Evolutionary conservation across 2,329 filamentous ascomycete genomes (phyloP), one percentile per base, ranked within the genome.

Genomic region (Colletotrichum graminicola): DNA sequence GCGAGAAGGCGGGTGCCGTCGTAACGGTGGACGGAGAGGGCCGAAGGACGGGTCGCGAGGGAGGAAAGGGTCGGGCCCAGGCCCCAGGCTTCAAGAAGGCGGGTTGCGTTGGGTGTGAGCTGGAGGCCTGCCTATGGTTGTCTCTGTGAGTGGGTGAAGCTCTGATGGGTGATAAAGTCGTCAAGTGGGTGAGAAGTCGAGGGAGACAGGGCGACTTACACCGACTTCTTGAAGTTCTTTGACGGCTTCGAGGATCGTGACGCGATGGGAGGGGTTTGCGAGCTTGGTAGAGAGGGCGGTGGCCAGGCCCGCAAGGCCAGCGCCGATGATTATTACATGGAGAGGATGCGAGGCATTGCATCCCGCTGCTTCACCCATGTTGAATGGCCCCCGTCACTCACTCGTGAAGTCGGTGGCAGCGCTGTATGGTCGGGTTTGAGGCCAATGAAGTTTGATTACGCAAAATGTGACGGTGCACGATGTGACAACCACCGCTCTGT

Each of bases 181-280:
- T 45, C 18, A 45, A 21, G 21, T 5, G 21, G 2, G n/a, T n/a
- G 45, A 43, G 29, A 21, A 18, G 16, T 26, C 8, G 32, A 8
- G 21, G 21, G 61, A 10, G 32, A 18, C 26, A 45, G n/a, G 11
- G 18, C 11, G 23, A 51, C 73, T 52, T 68, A 73, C 73, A 45
- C 73, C 73, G 23, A 73, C 70, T 65, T 74, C 73, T 54, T 74
- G 73, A 21, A 74, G 73, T 32, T 75, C 73, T 67, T 73, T 73
- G 32, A 71, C 72, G 18, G 72, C 61, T 34, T 74, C 61, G 66
- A 76, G 67, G 47, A 75, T 72, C 29, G 71, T 75, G 11, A 76
- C 67, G 14, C 67, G 47, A 61, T 72, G 70, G 23, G 70, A 70
- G 23, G 70, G 67, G 34, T 71, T 72, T 11, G 66, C 66, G 23